A percentile compares a stretch with the other conserved stretches of the same genome.
Evolutionary conservation across 2,329 filamentous ascomycete species (phyloP).

Genomic region (Hypoxylon sp.): DNA sequence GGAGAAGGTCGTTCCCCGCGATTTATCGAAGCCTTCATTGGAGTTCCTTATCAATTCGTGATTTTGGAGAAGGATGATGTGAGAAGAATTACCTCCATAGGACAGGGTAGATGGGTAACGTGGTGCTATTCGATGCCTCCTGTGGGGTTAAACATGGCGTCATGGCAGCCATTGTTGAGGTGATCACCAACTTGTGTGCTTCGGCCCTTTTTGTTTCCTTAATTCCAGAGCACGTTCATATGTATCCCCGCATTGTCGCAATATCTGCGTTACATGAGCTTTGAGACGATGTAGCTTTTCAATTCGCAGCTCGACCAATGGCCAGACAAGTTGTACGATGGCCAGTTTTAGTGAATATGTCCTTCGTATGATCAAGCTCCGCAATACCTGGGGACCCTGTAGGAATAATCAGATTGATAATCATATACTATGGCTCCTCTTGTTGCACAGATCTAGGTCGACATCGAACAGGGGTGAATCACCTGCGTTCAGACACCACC

Average conservation of each 20-base stretch:
- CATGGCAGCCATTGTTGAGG: constrained; percentile 35
- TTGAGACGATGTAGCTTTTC: constrained; percentile 1
- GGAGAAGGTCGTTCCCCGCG: constrained; percentile 32
- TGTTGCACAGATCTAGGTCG: constrained; percentile 28
- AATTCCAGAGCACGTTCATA: constrained; percentile 4
- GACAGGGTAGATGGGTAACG: constrained; percentile 13
- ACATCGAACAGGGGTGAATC: constrained; percentile 19
- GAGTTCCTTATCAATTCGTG: constrained; percentile 40
- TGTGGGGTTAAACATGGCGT: constrained; percentile 42
- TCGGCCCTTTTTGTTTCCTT: constrained; percentile 14
- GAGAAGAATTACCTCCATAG: constrained; percentile 11
- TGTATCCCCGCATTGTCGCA: constrained; percentile 23
- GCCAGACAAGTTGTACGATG: constrained; percentile 1
- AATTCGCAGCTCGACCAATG: constrained; percentile 5
- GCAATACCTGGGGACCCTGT: neutral
- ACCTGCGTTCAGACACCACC: constrained; percentile 25
- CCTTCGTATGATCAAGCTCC: constrained; percentile 8
- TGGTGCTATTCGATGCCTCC: constrained; percentile 25
- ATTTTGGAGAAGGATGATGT: constrained; percentile 43
- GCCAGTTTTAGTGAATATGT: neutral
- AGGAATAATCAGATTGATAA: constrained; percentile 13
- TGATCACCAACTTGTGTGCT: constrained; percentile 34
- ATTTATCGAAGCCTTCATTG: constrained; percentile 31
- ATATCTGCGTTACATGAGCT: constrained; percentile 19
- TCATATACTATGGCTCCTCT: constrained; percentile 1